phyloP scores from a whole-genome alignment of 345 rosid species.

The Sonneratia caseolaris region DNA sequence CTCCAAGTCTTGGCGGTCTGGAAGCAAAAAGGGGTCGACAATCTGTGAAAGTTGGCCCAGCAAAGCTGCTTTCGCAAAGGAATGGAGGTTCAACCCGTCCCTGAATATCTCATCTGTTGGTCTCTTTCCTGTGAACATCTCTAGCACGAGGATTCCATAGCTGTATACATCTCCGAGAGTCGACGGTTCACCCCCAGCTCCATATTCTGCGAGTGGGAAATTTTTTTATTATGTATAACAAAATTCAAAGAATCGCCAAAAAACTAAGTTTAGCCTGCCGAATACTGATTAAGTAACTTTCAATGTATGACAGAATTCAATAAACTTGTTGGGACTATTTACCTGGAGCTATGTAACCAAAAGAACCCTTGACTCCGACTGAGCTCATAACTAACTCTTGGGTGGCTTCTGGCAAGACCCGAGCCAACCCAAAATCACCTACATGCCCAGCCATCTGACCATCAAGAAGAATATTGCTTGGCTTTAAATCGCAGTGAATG shows the following conservation, averaged over 20 bases:
- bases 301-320: neutral
- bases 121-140: slow-evolving; percentile 11
- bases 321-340: neutral
- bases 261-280: neutral
- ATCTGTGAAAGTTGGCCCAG: neutral
- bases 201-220: slow-evolving; percentile 9
- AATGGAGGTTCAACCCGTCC: slow-evolving; percentile 5
- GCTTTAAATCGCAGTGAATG: slow-evolving; percentile 20
- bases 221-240: neutral
- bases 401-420: slow-evolving; percentile 1
- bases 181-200: slow-evolving; percentile 4
- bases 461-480: slow-evolving; percentile 14
- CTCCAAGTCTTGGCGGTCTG: neutral
- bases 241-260: neutral
- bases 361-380: slow-evolving; percentile 1
- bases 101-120: slow-evolving; percentile 6
- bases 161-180: slow-evolving; percentile 2
- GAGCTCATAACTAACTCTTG: slow-evolving; percentile 1
- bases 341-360: slow-evolving; percentile 15
- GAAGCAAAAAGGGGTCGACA: neutral
- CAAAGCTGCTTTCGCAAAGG: neutral
- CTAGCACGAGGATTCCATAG: slow-evolving; percentile 9
- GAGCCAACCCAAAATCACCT: slow-evolving; percentile 17
- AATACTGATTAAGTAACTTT: neutral
- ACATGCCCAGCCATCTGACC: slow-evolving; percentile 11